phyloP scores from a whole-genome alignment of 2,329 filamentous ascomycete species.

The Seiridium unicorne region DNA sequence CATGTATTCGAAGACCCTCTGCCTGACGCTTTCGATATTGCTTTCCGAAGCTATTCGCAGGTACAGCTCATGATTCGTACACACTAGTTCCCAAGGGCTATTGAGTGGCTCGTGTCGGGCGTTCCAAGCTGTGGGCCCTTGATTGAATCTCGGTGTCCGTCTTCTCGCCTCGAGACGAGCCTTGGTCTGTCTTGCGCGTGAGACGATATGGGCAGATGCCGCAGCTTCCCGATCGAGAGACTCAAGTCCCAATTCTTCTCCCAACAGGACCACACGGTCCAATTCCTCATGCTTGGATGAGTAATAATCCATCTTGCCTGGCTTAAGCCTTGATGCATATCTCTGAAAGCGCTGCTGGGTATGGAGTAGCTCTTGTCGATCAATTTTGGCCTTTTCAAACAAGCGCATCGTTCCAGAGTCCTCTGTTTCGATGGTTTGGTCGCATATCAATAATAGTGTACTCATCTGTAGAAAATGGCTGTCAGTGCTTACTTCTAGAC shows the following conservation, averaged over 20 bases:
- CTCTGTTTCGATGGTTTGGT: background rate
- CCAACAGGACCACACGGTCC: background rate
- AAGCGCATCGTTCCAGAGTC: too few species aligned
- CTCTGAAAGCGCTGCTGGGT: background rate
- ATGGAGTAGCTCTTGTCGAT: background rate
- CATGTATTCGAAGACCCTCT: background rate
- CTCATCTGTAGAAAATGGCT: too few species aligned
- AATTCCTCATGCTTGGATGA: background rate
- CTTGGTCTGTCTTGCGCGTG: background rate
- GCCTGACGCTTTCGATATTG: background rate
- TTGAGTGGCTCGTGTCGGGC: background rate
- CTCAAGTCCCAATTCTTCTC: background rate
- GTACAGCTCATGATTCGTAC: constrained; percentile 1
- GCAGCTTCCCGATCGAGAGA: background rate
- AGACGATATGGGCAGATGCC: background rate
- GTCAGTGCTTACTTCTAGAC: too few species aligned
- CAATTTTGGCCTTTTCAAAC: background rate
- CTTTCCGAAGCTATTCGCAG: background rate
- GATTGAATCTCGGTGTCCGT: background rate
- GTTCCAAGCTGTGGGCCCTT: background rate
- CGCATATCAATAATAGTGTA: background rate
- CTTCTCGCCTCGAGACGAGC: background rate
- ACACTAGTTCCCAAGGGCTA: background rate
- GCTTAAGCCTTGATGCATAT: background rate
- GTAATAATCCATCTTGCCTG: background rate